Base-by-base conservation (phyloP, 352 stramenopile species). In the Thraustochytrium sp. region DNA sequence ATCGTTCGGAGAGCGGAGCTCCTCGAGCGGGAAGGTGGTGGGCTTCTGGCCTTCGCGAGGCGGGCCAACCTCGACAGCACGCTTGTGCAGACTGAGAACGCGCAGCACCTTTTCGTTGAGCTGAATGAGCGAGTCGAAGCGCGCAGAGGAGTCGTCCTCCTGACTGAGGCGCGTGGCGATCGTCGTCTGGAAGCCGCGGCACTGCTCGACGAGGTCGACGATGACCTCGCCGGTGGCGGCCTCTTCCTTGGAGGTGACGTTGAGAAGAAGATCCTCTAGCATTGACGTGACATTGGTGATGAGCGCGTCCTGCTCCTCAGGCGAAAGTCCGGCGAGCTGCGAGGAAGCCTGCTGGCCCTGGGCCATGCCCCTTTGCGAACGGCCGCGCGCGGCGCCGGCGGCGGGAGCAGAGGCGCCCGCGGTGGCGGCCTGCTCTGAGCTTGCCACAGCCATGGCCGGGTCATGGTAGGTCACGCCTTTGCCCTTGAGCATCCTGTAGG, bases 41-140 rank as follows among this genome's bases (percentile, higher is more conserved):
- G 59, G 59, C n/a, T 72, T 72, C 26, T 11, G 21, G 36, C 46
- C 59, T 55, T 21, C 59, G n/a, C 59, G 16, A 21, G 59, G 59
- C 42, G 59, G 59, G 8, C 59, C 65, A 2, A 62, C 49, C 31
- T 54, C 37, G 8, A 77, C 42, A 21, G 65, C 65, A 31, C 42
- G 29, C 48, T 75, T 53, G 68, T 80, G 40, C 5, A 80, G 53
- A 23, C 34, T 64, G 37, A 80, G 23, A 0, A 38, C 68, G n/a
- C 21, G 11, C n/a, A 80, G 53, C 5, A 80, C 48, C 26, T 51
- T 63, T 31, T 80, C 68, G 26, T 80, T 80, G 11, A 80, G 23
- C 51, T 80, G 5, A 18, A 80, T 9, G 0, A 80, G 68, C 3
- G 11, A 37, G 11, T 72, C 59, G 26, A 44, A 44, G 2, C 37